Evolutionary conservation across 129 eudicot species (phyloP).

Genomic region (Chrysanthemum seticuspe): DNA sequence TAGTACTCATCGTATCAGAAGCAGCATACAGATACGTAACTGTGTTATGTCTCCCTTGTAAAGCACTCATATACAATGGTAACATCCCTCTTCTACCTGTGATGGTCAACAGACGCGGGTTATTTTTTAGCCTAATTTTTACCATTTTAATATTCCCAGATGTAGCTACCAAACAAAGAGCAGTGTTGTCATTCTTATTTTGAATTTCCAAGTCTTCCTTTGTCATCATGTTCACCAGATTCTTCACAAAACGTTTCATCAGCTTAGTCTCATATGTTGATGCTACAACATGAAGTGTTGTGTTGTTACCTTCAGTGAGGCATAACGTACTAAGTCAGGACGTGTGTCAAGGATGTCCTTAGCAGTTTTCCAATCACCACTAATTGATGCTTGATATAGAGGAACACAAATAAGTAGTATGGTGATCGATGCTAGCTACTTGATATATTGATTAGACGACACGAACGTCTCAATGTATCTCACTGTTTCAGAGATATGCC

Average conservation of each 20-base stretch:
- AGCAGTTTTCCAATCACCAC: no score
- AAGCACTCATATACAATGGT: constrained; percentile 5
- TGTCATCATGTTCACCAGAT: constrained; percentile 22
- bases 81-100: constrained; percentile 3
- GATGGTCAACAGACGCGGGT: constrained; percentile 12
- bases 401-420: no score
- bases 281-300: constrained; percentile 27
- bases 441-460: no score
- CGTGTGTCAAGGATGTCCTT: no score
- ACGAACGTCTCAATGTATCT: no score
- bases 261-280: constrained; percentile 4
- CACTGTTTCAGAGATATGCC: no score
- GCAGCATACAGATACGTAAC: constrained; percentile 16
- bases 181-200: constrained; percentile 25
- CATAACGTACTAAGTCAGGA: no score
- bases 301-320: no score
- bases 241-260: constrained; percentile 22
- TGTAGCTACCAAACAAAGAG: constrained; percentile 37
- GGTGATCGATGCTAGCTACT: no score
- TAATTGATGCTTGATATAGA: no score
- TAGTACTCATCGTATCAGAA: no score
- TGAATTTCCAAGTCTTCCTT: constrained; percentile 14
- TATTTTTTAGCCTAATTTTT: constrained; percentile 15
- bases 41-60: neutral
- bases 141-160: constrained; percentile 25